phyloP scores from a whole-genome alignment of 2,329 filamentous ascomycete species.

The Talaromyces sp. region DNA sequence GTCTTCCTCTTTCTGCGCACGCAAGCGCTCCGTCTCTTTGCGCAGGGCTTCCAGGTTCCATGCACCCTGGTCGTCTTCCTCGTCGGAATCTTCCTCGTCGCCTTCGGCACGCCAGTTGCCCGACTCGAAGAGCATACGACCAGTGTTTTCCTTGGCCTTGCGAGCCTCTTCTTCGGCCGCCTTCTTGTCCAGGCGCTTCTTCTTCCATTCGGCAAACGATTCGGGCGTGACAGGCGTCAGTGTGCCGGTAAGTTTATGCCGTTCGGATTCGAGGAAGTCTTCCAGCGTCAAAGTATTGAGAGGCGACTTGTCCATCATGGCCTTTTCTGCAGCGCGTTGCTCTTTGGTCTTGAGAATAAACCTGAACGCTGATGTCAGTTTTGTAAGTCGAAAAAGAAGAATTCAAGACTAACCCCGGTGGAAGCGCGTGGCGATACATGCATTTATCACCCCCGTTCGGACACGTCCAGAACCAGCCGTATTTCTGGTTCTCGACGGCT shows the following conservation, averaged over 20 bases:
- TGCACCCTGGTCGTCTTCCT: conserved; percentile 41
- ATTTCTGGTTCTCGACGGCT: conserved; percentile 96
- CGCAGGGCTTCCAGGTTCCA: conserved; percentile 83
- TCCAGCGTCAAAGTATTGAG: conserved; percentile 91
- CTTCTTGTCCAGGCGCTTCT: conserved; percentile 91
- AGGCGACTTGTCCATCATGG: conserved; percentile 90
- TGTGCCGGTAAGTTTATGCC: conserved; percentile 87
- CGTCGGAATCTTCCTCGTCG: conserved; percentile 45
- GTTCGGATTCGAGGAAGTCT: conserved; percentile 93
- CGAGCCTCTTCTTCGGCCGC: conserved; percentile 85
- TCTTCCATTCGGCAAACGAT: conserved; percentile 94
- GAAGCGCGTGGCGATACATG: conserved; percentile 96
- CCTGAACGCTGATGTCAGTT: conserved; percentile 40
- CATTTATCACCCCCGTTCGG: conserved; percentile 95
- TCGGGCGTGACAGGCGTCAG: conserved; percentile 93
- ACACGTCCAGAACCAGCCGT: conserved; percentile 98
- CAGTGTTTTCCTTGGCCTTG: conserved; percentile 91
- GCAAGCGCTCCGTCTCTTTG: conserved; percentile 73
- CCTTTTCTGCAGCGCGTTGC: conserved; percentile 91
- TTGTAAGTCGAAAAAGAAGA: background rate
- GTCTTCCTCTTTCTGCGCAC: conserved; percentile 73
- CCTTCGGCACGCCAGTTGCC: conserved; percentile 76
- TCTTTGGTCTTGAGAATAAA: conserved; percentile 98
- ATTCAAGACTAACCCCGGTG: conserved; percentile 68
- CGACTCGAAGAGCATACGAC: conserved; percentile 91